Conservation (phyloP, 192 early-diverging fungal genomes). For the Backusella luteola region DNA sequence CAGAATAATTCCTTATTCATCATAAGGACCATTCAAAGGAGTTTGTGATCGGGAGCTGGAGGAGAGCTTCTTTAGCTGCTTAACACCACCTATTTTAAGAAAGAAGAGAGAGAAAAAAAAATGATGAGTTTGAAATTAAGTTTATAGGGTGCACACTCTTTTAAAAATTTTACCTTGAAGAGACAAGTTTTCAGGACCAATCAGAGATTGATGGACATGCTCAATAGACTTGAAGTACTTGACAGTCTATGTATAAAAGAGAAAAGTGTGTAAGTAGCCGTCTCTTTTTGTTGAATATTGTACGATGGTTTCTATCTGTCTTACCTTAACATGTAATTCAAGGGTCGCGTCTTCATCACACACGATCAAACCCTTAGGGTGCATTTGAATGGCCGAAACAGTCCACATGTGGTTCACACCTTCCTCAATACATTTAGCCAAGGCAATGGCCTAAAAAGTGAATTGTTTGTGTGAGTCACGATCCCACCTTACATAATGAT, state of each 20-base stretch:
- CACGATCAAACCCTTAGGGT: slow-evolving; percentile 77
- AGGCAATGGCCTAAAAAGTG: slow-evolving; percentile 54
- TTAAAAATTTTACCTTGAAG: slow-evolving; percentile 48
- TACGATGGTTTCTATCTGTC: background rate
- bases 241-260: slow-evolving; percentile 52
- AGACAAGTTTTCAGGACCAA: slow-evolving; percentile 67
- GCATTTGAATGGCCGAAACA: slow-evolving; percentile 80
- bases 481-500: slow-evolving; percentile 4
- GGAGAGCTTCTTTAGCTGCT: slow-evolving; percentile 8
- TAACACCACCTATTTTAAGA: slow-evolving; percentile 4
- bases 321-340: slow-evolving; percentile 77
- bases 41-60: slow-evolving; percentile 12
- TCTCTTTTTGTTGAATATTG: background rate
- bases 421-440: slow-evolving; percentile 82
- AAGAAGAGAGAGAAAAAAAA: background rate
- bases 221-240: slow-evolving; percentile 87
- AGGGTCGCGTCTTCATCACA: slow-evolving; percentile 86
- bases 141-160: background rate
- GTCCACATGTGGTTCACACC: slow-evolving; percentile 89
- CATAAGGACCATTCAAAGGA: slow-evolving; percentile 6
- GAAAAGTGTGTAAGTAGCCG: background rate
- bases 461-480: slow-evolving; percentile 7
- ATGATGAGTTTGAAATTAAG: slow-evolving; percentile 6
- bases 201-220: slow-evolving; percentile 71
- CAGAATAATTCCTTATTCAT: slow-evolving; percentile 3